Base-by-base conservation (phyloP, 345 rosid species). In the Salix purpurea region DNA sequence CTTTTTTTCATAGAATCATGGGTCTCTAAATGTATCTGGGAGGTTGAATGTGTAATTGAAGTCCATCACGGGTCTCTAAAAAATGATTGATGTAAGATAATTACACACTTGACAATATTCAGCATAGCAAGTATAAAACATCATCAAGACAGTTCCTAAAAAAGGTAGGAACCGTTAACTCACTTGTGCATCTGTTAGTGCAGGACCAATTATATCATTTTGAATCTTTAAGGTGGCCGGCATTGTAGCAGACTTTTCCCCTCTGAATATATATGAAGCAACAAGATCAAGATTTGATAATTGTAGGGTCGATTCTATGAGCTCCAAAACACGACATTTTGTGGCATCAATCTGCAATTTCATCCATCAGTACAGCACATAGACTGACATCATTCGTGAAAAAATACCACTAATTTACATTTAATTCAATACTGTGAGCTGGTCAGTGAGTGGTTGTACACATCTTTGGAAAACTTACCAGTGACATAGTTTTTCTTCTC, bases 211-310 rank as follows among this genome's bases (percentile, higher is more conserved):
- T 81, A 91, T 88, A 74, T 96, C 96, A 70, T 85, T 82, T 75
- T 87, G 88, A 83, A 91, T 84, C 87, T 83, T 85, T 75, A 88
- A 86, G 56, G 89, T 84, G 79, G 92, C 81, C n/a, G 91, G 87
- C 74, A 78, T 76, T 70, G 74, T 32, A 60, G 86, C 71, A 52
- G 96, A 80, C 2, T 85, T 88, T 60, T 81, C 94, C 67, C 91
- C 91, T 85, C 83, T 86, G 67, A 93, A 86, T 12, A 88, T 69
- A 76, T 87, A 90, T 50, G 93, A 76, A 42, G 85, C 81, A 19
- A 84, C 96, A 76, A 92, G 81, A 91, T 93, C 94, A 71, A 91
- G 79, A 84, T 90, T 96, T 81, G 99, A 91, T 74, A 93, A 73
- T 76, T 86, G 90, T 74, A 96, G 77, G 67, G 94, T 96, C 73